phyloP scores from a whole-genome alignment of 116 monocot species.

The Posidonia oceanica region DNA sequence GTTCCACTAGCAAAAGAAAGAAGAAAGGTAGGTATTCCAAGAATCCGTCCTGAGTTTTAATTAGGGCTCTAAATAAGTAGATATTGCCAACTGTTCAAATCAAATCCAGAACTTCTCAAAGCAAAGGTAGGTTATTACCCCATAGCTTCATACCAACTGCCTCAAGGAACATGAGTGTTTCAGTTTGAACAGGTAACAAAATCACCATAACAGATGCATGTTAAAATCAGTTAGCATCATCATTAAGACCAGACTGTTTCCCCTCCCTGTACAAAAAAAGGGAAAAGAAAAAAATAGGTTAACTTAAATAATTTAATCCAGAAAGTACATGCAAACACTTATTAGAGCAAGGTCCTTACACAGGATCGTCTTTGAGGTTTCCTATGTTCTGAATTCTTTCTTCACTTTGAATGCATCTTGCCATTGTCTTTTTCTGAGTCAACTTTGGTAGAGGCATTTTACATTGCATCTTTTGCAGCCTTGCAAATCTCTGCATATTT shows the following conservation, averaged over 20 bases:
- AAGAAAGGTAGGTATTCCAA: no score
- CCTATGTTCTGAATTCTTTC: conserved; percentile 11
- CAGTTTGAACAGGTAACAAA: background rate
- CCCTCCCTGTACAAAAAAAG: background rate
- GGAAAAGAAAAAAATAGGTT: background rate
- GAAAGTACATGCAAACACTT: background rate
- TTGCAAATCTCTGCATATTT: conserved; percentile 28
- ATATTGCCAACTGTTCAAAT: no score
- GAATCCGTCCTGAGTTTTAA: no score
- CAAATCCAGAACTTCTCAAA: no score
- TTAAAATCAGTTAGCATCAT: background rate
- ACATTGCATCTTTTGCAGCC: conserved; percentile 40
- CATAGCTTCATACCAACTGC: no score
- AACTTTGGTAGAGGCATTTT: conserved; percentile 53
- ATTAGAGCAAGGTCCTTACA: conserved; percentile 5
- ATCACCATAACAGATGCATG: background rate
- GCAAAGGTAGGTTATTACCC: no score
- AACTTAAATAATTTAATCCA: background rate
- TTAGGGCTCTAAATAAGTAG: no score
- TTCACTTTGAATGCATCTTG: conserved; percentile 13
- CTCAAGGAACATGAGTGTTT: no score
- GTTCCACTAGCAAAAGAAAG: no score
- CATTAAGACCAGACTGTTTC: background rate
- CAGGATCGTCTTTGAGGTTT: conserved; percentile 1
- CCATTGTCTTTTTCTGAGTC: conserved; percentile 23